A percentile compares a stretch with the other conserved stretches of the same genome.
These are phyloP conservation scores for Saccharomyces hybrid DNA, from an alignment of 1,139 yeast species.

Conservation along the genomic window DNA sequence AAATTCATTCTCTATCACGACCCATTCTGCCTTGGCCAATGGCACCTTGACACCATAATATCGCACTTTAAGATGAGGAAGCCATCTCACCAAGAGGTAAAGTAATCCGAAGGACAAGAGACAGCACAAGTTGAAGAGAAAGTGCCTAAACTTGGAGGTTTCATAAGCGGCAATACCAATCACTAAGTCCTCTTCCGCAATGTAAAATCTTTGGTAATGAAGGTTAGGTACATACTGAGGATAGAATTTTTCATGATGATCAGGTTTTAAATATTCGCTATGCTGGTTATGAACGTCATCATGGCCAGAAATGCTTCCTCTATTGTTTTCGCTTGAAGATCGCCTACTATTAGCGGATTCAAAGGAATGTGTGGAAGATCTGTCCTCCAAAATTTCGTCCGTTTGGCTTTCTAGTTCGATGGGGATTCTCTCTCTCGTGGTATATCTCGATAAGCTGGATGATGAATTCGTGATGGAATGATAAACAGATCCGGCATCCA, in stretches of 20 bases:
- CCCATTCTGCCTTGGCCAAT: conserved; percentile 82
- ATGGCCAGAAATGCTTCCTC: conserved; percentile 17
- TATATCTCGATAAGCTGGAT: conserved; percentile 32
- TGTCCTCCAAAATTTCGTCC: conserved; percentile 16
- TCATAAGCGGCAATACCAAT: conserved; percentile 88
- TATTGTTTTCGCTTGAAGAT: conserved; percentile 17
- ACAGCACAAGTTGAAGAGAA: conserved; percentile 50
- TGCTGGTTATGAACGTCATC: conserved; percentile 25
- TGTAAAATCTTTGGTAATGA: conserved; percentile 70
- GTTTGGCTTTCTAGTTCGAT: conserved; percentile 33
- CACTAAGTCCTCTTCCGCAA: conserved; percentile 91
- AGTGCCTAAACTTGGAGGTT: conserved; percentile 42
- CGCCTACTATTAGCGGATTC: conserved; percentile 10
- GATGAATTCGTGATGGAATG: conserved; percentile 29
- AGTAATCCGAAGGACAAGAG: conserved; percentile 59
- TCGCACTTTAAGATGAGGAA: conserved; percentile 65
- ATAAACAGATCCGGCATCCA: background rate
- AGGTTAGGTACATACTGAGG: conserved; percentile 39
- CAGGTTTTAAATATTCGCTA: conserved; percentile 30
- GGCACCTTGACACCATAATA: conserved; percentile 61
- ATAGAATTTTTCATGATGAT: conserved; percentile 38
- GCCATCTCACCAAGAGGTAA: conserved; percentile 72
- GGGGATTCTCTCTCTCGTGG: conserved; percentile 41
- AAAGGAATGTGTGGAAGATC: conserved; percentile 17
- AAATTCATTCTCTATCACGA: conserved; percentile 86